Evolutionary conservation across 2,329 filamentous ascomycete species (phyloP).

Genomic region (Aspergillus puulaauensis): DNA sequence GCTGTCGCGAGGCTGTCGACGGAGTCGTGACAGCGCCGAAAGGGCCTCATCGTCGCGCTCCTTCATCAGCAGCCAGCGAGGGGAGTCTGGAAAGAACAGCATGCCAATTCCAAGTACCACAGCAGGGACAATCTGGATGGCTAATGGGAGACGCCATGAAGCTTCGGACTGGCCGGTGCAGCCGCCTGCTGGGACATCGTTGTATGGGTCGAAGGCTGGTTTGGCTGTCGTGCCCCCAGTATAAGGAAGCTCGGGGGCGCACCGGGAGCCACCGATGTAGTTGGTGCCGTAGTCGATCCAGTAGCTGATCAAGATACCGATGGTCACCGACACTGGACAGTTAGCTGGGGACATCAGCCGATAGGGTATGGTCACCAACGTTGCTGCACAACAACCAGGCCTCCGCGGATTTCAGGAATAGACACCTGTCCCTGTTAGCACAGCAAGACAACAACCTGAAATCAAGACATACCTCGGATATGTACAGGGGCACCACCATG

Average conservation of each 20-base stretch:
- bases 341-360: neutral
- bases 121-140: slow-evolving; percentile 47
- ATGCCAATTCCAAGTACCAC: slow-evolving; percentile 40
- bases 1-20: slow-evolving; percentile 37
- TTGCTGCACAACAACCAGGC: slow-evolving; percentile 40
- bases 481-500: slow-evolving; percentile 53
- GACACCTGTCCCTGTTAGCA: slow-evolving; percentile 3
- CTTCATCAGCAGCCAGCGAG: slow-evolving; percentile 48
- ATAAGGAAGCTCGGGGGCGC: slow-evolving; percentile 50
- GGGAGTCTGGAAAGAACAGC: slow-evolving; percentile 56
- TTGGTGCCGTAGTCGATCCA: slow-evolving; percentile 47
- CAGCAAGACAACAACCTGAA: too few species aligned
- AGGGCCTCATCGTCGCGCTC: slow-evolving; percentile 52
- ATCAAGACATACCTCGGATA: slow-evolving; percentile 38
- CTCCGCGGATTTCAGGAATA: slow-evolving; percentile 38
- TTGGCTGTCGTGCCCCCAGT: slow-evolving; percentile 39
- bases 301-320: slow-evolving; percentile 39
- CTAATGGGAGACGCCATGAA: slow-evolving; percentile 49
- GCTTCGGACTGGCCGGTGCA: slow-evolving; percentile 51
- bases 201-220: slow-evolving; percentile 41
- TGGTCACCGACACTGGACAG: slow-evolving; percentile 46
- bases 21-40: slow-evolving; percentile 47
- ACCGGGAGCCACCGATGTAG: slow-evolving; percentile 46
- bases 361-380: slow-evolving; percentile 23
- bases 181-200: slow-evolving; percentile 44